Base-by-base conservation (phyloP, 2,329 filamentous ascomycete genomes). In the Sarocladium oryzae region DNA sequence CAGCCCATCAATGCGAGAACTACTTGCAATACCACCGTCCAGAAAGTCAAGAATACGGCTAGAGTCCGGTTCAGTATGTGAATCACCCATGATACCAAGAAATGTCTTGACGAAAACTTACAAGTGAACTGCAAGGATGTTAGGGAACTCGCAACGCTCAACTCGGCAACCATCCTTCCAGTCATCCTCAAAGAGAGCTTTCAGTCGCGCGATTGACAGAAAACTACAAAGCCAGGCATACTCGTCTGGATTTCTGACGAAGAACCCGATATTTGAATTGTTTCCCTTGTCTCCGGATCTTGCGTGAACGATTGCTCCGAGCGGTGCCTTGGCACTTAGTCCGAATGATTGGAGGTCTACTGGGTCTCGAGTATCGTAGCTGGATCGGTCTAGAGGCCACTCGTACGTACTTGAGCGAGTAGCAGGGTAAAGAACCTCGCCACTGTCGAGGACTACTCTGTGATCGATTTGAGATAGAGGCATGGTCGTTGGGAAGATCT, bases 211-310 rank as follows among this genome's bases (percentile, higher is more conserved):
- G 2, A 58, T 58, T 1, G 66, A 74, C 56, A 78, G 60, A 4
- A 74, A 40, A 2, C 61, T 63, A 32, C 70, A 64, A 13, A 76
- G 55, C 73, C 73, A 75, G 4, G 70, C 63, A 55, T 68, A 77
- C 56, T 76, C 72, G 41, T 74, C 69, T 1, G 61, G 59, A 16
- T 67, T 55, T 4, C 69, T 61, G 4, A 74, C 70, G 56, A 72
- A 79, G 54, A 76, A 67, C 0, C 72, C 73, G 3, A 73, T 63
- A 46, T 75, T 76, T 28, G 63, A 65, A 55, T 76, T 68, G 0
- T 66, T 63, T 0, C 66, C 71, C 53, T 76, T 76, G 49, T 76
- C 73, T 0, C 66, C 66, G 0, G 66, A 66, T 1, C 66, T 49
- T 1, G 56, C 66, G 4, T 62, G 60, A 1, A 63, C 64, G 6